Evolutionary conservation across 768 basidiomycete genomes (phyloP).

Genomic region (Pluteus cervinus): DNA sequence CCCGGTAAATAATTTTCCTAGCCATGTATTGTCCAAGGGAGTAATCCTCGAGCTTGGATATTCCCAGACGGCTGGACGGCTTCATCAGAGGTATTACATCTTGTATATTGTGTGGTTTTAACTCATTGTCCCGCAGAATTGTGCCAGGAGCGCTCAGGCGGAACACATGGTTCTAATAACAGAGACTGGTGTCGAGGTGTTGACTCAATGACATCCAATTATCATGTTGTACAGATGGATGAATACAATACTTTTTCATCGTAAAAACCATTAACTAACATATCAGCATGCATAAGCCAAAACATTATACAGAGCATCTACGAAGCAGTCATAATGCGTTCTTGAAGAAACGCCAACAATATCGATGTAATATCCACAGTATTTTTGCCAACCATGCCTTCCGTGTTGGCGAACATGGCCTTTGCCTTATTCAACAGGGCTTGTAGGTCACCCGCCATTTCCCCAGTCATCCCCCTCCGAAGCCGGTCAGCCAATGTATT

Average conservation of each 20-base stretch:
- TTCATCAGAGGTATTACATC: slow-evolving; percentile 61
- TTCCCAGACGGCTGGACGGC: slow-evolving; percentile 94
- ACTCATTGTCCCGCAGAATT: slow-evolving; percentile 42
- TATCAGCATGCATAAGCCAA: too few relatives aligned
- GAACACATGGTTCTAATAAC: slow-evolving; percentile 90
- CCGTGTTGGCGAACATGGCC: slow-evolving; percentile 56
- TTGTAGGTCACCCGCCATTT: slow-evolving; percentile 71
- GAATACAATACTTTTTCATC: too few relatives aligned
- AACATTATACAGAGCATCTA: too few relatives aligned
- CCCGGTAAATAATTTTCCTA: slow-evolving; percentile 17
- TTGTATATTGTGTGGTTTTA: not conserved
- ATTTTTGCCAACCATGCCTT: slow-evolving; percentile 40
- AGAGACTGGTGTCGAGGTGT: slow-evolving; percentile 66
- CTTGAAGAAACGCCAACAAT: too few relatives aligned
- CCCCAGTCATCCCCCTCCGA: slow-evolving; percentile 73
- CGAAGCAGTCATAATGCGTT: too few relatives aligned
- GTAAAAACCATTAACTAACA: too few relatives aligned
- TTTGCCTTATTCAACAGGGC: slow-evolving; percentile 59
- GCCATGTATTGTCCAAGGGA: slow-evolving; percentile 77
- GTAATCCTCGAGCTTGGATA: slow-evolving; percentile 60
- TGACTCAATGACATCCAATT: slow-evolving; percentile 42
- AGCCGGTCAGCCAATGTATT: slow-evolving; percentile 57
- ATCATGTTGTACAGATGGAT: too few relatives aligned
- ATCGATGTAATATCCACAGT: too few relatives aligned
- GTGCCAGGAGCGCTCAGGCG: slow-evolving; percentile 77